These are phyloP conservation scores for Pseudocercospora crystallina DNA, from an alignment of 2,329 filamentous ascomycete genomes.

Conservation along the genomic window DNA sequence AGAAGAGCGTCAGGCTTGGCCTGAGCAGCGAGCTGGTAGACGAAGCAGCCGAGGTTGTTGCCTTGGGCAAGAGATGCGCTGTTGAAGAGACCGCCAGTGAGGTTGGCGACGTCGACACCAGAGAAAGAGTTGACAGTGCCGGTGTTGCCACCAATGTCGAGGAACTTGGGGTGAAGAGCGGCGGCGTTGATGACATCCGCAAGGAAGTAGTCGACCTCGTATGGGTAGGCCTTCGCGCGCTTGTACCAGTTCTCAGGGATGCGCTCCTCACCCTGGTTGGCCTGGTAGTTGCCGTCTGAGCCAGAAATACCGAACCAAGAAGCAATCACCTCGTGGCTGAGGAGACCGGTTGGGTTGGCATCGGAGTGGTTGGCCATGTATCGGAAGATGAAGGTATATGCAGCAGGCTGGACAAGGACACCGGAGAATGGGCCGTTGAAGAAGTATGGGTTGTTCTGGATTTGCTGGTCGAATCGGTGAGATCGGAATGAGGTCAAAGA, in stretches of 20 bases:
- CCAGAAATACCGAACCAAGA: conserved; percentile 29
- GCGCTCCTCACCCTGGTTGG: conserved; percentile 24
- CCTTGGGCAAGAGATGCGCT: conserved; percentile 25
- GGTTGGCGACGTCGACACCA: conserved; percentile 24
- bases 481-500: conserved; percentile 20
- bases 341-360: conserved; percentile 23
- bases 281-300: conserved; percentile 22
- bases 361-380: conserved; percentile 34
- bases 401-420: conserved; percentile 29
- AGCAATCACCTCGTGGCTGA: conserved; percentile 22
- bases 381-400: conserved; percentile 34
- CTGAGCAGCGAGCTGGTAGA: conserved; percentile 35
- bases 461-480: conserved; percentile 22
- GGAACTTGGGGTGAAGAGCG: conserved; percentile 34
- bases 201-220: conserved; percentile 35
- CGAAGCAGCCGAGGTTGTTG: conserved; percentile 42
- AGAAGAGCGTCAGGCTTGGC: conserved; percentile 33
- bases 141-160: conserved; percentile 35
- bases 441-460: conserved; percentile 27
- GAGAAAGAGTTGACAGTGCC: conserved; percentile 27
- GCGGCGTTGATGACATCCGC: conserved; percentile 24
- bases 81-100: conserved; percentile 32
- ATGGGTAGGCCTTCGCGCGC: conserved; percentile 29
- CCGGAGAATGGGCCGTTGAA: conserved; percentile 34
- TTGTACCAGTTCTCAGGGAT: conserved; percentile 34